Evolutionary conservation across 1,284 basidiomycete genomes (phyloP).

Genomic region (Leucoagaricus sp.): DNA sequence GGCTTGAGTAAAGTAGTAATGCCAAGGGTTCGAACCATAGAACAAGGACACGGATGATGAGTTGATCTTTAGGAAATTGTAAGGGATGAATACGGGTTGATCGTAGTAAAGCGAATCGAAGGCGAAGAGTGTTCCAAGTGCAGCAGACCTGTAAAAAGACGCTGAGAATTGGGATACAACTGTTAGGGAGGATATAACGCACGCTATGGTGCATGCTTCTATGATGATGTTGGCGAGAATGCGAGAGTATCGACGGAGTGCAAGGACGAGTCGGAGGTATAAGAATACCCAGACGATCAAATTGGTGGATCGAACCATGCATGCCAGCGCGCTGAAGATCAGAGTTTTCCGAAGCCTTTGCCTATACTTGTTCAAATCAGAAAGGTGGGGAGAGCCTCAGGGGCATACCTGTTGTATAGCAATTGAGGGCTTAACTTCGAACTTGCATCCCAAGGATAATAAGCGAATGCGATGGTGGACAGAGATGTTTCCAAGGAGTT

Average conservation of each 20-base stretch:
- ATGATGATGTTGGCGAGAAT: constrained; percentile 35
- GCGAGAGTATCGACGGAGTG: constrained; percentile 35
- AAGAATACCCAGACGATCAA: constrained; percentile 84
- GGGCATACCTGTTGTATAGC: constrained; percentile 36
- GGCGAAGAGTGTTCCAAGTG: constrained; percentile 41
- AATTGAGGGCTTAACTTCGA: constrained; percentile 33
- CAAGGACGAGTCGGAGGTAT: constrained; percentile 54
- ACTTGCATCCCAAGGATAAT: constrained; percentile 73
- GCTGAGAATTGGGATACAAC: not conserved
- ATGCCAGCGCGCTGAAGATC: constrained; percentile 71
- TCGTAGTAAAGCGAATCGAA: constrained; percentile 77
- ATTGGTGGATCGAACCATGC: constrained; percentile 86
- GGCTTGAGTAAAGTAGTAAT: constrained; percentile 89
- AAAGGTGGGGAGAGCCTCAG: not conserved
- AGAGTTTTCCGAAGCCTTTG: constrained; percentile 31
- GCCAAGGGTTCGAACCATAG: constrained; percentile 87
- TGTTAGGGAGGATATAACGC: not conserved
- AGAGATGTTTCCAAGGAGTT: constrained; percentile 93
- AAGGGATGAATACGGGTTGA: constrained; percentile 69
- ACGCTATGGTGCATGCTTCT: constrained; percentile 48
- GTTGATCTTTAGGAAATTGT: constrained; percentile 84
- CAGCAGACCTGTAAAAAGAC: constrained; percentile 32
- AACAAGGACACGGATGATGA: constrained; percentile 86
- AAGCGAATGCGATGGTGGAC: constrained; percentile 75
- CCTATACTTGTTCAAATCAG: constrained; percentile 19